Conservation (phyloP, 2,329 filamentous ascomycete species). For the Fusarium metavorans region DNA sequence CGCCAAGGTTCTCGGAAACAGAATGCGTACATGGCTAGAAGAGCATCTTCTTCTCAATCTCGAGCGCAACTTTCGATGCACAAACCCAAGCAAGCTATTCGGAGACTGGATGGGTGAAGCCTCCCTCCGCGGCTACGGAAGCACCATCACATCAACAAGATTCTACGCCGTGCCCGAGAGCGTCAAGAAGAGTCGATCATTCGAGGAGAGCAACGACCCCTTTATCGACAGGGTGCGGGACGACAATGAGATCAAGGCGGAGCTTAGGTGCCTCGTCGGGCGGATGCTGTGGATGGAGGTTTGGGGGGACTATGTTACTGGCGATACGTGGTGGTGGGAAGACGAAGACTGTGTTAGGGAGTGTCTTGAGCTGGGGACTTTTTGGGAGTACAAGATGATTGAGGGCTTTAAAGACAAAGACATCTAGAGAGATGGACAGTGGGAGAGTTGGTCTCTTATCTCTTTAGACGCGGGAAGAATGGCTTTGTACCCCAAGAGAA, state of each 20-base stretch:
- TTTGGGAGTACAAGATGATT: constrained; percentile 70
- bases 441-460: constrained; percentile 4
- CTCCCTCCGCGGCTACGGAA: constrained; percentile 61
- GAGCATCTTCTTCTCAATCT: constrained; percentile 70
- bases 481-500: background rate
- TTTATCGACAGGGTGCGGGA: constrained; percentile 33
- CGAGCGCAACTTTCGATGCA: constrained; percentile 68
- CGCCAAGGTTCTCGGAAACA: constrained; percentile 66
- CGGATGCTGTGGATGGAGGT: constrained; percentile 71
- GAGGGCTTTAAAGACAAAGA: constrained; percentile 62
- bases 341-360: constrained; percentile 66
- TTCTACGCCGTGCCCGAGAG: constrained; percentile 60
- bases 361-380: constrained; percentile 65
- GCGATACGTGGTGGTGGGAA: constrained; percentile 72
- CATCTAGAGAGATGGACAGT: background rate
- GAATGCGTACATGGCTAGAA: constrained; percentile 71
- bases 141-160: constrained; percentile 60
- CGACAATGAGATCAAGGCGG: constrained; percentile 53
- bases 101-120: constrained; percentile 70
- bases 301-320: constrained; percentile 66
- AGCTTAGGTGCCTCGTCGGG: constrained; percentile 65
- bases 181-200: constrained; percentile 24
- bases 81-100: constrained; percentile 68
- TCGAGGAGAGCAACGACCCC: constrained; percentile 34
- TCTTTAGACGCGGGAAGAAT: background rate